A percentile compares a stretch with the other conserved stretches of the same genome.
Evolutionary conservation across 495 filamentous ascomycete species (phyloP).

Genomic region (Chlorociboria aeruginascens): DNA sequence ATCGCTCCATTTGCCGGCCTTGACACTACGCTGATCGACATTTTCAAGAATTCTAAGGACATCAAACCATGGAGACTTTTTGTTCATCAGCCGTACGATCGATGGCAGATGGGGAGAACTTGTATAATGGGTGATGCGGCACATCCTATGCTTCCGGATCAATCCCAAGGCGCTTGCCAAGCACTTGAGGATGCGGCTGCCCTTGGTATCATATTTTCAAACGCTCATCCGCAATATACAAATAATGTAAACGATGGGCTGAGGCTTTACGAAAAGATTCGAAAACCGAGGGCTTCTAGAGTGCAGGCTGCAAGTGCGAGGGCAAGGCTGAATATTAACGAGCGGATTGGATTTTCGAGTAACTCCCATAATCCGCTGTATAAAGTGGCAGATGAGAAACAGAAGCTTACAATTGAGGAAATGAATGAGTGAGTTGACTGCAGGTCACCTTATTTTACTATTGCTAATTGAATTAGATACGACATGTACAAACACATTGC

Average conservation of each 20-base stretch:
- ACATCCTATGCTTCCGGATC: constrained; percentile 57
- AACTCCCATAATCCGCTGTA: constrained; percentile 32
- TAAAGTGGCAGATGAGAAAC: constrained; percentile 33
- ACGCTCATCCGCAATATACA: constrained; percentile 23
- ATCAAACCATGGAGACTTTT: constrained; percentile 30
- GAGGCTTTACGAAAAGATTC: constrained; percentile 30
- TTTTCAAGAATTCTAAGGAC: constrained; percentile 18
- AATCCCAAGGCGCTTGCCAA: constrained; percentile 20
- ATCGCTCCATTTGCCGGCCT: constrained; percentile 14
- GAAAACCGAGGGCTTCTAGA: constrained; percentile 26
- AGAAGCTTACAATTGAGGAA: constrained; percentile 39
- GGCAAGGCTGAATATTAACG: constrained; percentile 16
- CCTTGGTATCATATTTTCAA: constrained; percentile 33
- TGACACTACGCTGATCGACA: constrained; percentile 11
- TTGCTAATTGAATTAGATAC: too few species aligned
- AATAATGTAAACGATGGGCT: constrained; percentile 30
- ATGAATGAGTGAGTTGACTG: constrained; percentile 32
- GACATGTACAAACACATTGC: too few species aligned
- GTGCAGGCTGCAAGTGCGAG: constrained; percentile 26
- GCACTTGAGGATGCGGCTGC: constrained; percentile 36
- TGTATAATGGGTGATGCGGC: constrained; percentile 57
- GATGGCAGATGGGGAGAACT: constrained; percentile 24
- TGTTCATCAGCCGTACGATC: constrained; percentile 23
- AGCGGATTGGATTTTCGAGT: constrained; percentile 30
- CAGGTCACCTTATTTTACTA: too few species aligned